Conservation (phyloP, 495 filamentous ascomycete genomes). For the Evansstolkia leycettana region DNA sequence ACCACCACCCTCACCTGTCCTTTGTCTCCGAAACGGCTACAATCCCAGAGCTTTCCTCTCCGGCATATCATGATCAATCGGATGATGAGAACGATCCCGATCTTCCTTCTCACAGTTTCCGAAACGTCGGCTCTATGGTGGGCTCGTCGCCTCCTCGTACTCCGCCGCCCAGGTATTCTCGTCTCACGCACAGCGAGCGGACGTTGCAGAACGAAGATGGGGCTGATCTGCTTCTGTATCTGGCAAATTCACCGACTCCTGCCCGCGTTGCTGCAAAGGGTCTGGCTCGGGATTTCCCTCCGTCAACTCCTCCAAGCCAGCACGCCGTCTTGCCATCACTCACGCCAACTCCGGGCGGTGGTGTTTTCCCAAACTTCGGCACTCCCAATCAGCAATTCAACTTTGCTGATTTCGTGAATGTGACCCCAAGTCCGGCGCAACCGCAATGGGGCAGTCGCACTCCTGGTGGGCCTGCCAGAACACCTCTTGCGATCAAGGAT, state of each 20-base stretch:
- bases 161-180: constrained; percentile 55
- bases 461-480: constrained; percentile 40
- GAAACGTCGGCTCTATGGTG: constrained; percentile 37
- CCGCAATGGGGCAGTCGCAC: constrained; percentile 59
- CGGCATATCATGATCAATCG: constrained; percentile 48
- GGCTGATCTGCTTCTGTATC: constrained; percentile 80
- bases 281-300: constrained; percentile 44
- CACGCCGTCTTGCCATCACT: constrained; percentile 46
- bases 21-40: constrained; percentile 64
- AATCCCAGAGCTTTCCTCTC: constrained; percentile 46
- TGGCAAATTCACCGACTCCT: constrained; percentile 86
- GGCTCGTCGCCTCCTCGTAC: constrained; percentile 73
- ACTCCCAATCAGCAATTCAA: constrained; percentile 66
- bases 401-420: constrained; percentile 94
- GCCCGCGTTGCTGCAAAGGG: constrained; percentile 37
- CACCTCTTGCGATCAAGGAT: constrained; percentile 44
- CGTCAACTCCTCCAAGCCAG: constrained; percentile 79
- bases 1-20: constrained; percentile 44
- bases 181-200: constrained; percentile 32
- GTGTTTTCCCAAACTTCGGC: constrained; percentile 43
- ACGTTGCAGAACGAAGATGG: constrained; percentile 57
- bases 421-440: constrained; percentile 90
- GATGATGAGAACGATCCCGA: constrained; percentile 69
- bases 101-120: constrained; percentile 66
- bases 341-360: constrained; percentile 71